Percentiles rank a stretch among this genome's conserved stretches.
phyloP scores from a whole-genome alignment of 2,329 filamentous ascomycete genomes.

The Exophiala sideris region DNA sequence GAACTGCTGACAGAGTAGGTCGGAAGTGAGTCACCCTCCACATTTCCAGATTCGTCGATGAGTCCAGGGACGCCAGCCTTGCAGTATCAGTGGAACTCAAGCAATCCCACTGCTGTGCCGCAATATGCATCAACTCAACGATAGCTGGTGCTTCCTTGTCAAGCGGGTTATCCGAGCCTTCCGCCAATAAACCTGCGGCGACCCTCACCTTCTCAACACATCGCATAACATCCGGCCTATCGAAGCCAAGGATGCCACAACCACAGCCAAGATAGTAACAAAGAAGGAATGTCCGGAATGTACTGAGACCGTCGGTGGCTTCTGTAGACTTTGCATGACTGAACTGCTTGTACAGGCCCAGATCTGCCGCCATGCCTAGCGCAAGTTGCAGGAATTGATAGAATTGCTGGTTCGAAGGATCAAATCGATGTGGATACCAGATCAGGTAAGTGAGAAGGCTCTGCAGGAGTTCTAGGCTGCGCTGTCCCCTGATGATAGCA shows the following conservation, averaged over 20 bases:
- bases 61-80: neutral
- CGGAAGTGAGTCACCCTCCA: neutral
- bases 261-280: conserved; percentile 21
- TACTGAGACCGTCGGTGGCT: neutral
- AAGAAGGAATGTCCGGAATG: conserved; percentile 12
- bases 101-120: neutral
- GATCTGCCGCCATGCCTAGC: conserved; percentile 33
- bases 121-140: conserved; percentile 10
- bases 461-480: conserved; percentile 55
- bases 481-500: conserved; percentile 56
- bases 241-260: conserved; percentile 14
- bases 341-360: conserved; percentile 25
- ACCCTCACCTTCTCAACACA: conserved; percentile 10
- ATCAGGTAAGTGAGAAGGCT: conserved; percentile 57
- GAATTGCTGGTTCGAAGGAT: conserved; percentile 31
- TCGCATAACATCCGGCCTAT: conserved; percentile 16
- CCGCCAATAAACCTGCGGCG: conserved; percentile 3
- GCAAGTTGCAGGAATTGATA: conserved; percentile 35
- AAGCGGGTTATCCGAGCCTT: neutral
- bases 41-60: neutral
- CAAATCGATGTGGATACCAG: conserved; percentile 47
- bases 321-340: neutral
- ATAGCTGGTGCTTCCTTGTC: conserved; percentile 8
- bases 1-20: neutral
- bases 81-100: neutral